Evolutionary conservation across 495 filamentous ascomycete species (phyloP), one percentile per base, ranked within the genome.

Genomic region (Aspergillus cristatus): DNA sequence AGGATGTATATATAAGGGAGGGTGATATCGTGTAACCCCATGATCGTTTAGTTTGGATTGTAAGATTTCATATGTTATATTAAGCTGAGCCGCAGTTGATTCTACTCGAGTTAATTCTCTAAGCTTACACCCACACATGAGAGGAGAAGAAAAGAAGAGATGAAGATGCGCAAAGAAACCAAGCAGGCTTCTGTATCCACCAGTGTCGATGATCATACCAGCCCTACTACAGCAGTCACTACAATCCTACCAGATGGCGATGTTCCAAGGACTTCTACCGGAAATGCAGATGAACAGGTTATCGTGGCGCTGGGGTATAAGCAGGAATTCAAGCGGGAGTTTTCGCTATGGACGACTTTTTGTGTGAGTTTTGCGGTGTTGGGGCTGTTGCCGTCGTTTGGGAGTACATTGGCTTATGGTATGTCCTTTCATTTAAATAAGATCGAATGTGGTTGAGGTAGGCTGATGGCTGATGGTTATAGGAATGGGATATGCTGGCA

Each of bases 271-370:
- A 62, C 69, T 14, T 66, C 74, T 38, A 67, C 68, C 54, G 63
- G 50, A 3, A 55, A 65, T 28, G 70, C 70, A 4, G 83, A 87
- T 53, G 83, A 86, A 47, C 71, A 80, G 37, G 74, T 79, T 13
- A 74, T 88, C 12, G 71, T 70, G 7, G 78, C 81, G 0, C 63
- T 88, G 30, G 83, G 83, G 12, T 86, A 86, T 53, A 84, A 84
- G 51, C 78, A 82, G 34, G 83, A 88, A 48, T 87, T 87, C 66
- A 86, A 84, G 60, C 67, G 83, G 43, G 83, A 88, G 46, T 86
- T 88, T 51, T 81, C 73, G n/a, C 59, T 84, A n/a, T 87, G 81
- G 76, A 84, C 81, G 10, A 81, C 81, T 0, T 88, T 88, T 58
- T 83, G 79, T 47, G 81, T 88, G 34, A 79, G 74, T 40, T 87